Evolutionary conservation across 805 yeast species (phyloP), one percentile per base, ranked within the genome.

Genomic region (Cyberlindnera saturnus): DNA sequence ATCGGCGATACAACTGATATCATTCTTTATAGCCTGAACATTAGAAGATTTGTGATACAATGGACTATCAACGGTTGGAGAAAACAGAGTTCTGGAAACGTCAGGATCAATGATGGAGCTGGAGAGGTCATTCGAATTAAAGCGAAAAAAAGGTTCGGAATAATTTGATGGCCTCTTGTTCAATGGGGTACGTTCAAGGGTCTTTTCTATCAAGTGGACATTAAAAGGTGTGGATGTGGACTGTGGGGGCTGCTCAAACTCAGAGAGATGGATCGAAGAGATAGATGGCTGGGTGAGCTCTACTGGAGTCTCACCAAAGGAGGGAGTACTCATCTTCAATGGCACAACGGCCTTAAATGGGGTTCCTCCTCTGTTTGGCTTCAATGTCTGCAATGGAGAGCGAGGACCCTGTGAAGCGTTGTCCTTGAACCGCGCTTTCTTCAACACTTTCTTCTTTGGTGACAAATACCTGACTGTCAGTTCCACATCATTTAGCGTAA

Each of bases 191-290:
- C 4, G 9, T 16, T 32, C 16, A 6, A 47, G 42, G 9, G 46
- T 32, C 19, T 6, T 7, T n/a, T 32, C 16, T 28, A 31, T 41
- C 31, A 31, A 36, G 38, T 38, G 42, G 6, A 41, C 50, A 15
- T 14, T 23, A 15, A 29, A 15, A 10, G 62, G 62, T 0, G 62
- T 59, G 5, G 62, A 59, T 1, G 60, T 55, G 9, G 55, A 52
- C 39, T 43, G 44, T 14, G 62, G 62, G 5, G 56, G 52, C 30
- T 53, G 59, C 5, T 49, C 55, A 40, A 58, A 57, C 16, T 55
- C 59, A 6, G 60, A 57, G 7, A 57, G 46, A 20, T 56, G 61
- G 2, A 58, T 40, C 0, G 62, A 57, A 0, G 59, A 52, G 1
- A 23, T 15, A 15, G 39, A 15, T 9, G 33, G 33, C 10, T 37